phyloP scores from a whole-genome alignment of 768 basidiomycete genomes.

The Serendipita indica region DNA sequence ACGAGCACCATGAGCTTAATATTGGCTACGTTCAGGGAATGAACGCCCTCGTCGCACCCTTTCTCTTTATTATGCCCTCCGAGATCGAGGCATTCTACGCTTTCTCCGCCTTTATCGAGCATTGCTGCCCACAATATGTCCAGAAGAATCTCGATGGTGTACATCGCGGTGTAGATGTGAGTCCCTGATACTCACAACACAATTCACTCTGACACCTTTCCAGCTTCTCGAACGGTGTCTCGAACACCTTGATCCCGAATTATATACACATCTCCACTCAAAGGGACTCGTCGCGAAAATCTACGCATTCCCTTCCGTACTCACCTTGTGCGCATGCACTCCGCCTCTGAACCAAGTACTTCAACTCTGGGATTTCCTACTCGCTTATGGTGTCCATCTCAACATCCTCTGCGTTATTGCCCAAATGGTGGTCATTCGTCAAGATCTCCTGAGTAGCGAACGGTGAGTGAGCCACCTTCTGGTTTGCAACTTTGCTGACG shows the following conservation, averaged over 20 bases:
- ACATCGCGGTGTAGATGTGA: constrained; percentile 81
- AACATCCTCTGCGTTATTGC: constrained; percentile 97
- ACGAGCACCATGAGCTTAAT: constrained; percentile 67
- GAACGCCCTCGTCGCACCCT: constrained; percentile 97
- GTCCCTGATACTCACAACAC: constrained; percentile 14
- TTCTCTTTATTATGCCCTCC: constrained; percentile 92
- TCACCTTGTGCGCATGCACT: constrained; percentile 93
- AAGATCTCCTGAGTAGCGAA: constrained; percentile 73
- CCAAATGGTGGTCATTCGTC: constrained; percentile 77
- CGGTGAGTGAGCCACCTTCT: constrained; percentile 37
- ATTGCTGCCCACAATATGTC: constrained; percentile 89
- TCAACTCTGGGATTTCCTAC: constrained; percentile 90
- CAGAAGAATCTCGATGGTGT: constrained; percentile 93
- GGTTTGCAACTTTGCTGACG: constrained; percentile 6
- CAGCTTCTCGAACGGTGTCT: constrained; percentile 89
- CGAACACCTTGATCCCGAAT: constrained; percentile 76
- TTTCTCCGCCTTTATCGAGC: constrained; percentile 92
- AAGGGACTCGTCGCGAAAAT: constrained; percentile 92
- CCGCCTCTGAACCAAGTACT: constrained; percentile 92
- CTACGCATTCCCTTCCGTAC: constrained; percentile 92
- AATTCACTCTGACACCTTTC: neutral
- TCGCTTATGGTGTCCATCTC: constrained; percentile 91
- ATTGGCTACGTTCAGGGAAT: constrained; percentile 98
- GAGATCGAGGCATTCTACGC: constrained; percentile 98
- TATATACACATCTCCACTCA: constrained; percentile 65